Conservation (phyloP, 192 early-diverging fungal species). For the Backusella parvicylindrica region DNA sequence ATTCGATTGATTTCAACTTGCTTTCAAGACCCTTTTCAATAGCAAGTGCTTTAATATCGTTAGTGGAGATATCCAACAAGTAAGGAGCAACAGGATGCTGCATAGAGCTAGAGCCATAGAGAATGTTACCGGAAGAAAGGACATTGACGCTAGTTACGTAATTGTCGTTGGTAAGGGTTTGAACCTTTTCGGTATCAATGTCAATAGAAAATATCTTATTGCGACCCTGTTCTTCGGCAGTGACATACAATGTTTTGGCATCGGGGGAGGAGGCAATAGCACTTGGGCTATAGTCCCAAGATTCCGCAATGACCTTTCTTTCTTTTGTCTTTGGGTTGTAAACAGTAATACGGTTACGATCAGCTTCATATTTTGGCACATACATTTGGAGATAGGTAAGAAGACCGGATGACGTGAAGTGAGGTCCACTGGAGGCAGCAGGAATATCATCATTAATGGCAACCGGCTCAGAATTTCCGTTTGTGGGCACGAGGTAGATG, state of each 20-base stretch:
- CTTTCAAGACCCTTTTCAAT: constrained; percentile 34
- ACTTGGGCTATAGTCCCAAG: constrained; percentile 64
- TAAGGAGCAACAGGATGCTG: constrained; percentile 39
- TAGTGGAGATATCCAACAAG: constrained; percentile 31
- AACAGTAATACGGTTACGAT: constrained; percentile 68
- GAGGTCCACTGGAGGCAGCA: constrained; percentile 61
- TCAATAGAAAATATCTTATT: constrained; percentile 64
- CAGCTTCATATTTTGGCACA: constrained; percentile 68
- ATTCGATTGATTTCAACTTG: constrained; percentile 41
- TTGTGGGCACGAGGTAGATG: constrained; percentile 61
- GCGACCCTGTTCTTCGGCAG: constrained; percentile 65
- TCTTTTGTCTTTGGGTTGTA: constrained; percentile 41
- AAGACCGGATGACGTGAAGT: constrained; percentile 60
- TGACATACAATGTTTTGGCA: constrained; percentile 49
- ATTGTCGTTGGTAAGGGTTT: constrained; percentile 45
- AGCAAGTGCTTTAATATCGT: constrained; percentile 15
- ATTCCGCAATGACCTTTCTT: constrained; percentile 40
- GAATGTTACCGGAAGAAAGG: constrained; percentile 39
- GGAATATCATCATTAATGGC: constrained; percentile 41
- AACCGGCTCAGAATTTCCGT: constrained; percentile 42
- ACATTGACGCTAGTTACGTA: constrained; percentile 40
- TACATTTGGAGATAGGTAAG: constrained; percentile 78
- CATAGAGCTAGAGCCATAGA: constrained; percentile 46
- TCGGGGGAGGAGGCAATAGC: constrained; percentile 60
- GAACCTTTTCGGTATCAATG: constrained; percentile 43